Conservation (phyloP, 2,329 filamentous ascomycete genomes). For the Leptographium galeiforme region DNA sequence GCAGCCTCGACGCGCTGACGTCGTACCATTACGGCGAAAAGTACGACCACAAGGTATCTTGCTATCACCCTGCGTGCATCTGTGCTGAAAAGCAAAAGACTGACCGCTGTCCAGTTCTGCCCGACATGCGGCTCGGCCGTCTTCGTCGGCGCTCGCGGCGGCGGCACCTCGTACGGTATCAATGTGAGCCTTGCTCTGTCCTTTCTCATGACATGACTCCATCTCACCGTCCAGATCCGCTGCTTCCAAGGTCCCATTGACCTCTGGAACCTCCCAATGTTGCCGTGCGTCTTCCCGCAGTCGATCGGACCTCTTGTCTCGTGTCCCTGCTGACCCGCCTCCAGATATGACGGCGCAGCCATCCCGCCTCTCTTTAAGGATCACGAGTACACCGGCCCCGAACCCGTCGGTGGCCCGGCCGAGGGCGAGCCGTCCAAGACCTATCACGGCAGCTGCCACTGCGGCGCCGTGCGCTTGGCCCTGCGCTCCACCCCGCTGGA, state of each 20-base stretch:
- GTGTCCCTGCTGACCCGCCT: not conserved
- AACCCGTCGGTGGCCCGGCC: constrained; percentile 22
- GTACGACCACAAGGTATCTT: constrained; percentile 26
- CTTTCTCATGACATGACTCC: too few species aligned
- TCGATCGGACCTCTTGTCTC: too few species aligned
- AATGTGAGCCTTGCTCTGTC: constrained; percentile 20
- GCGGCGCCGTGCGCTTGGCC: constrained; percentile 32
- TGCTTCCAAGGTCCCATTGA: constrained; percentile 28
- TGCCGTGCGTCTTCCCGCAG: constrained; percentile 17
- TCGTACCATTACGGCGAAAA: constrained; percentile 29
- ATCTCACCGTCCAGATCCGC: constrained; percentile 19
- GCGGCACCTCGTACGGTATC: constrained; percentile 12
- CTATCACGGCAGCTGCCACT: constrained; percentile 40
- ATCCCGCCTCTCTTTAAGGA: constrained; percentile 20
- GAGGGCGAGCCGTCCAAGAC: constrained; percentile 22
- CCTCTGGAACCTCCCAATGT: constrained; percentile 26
- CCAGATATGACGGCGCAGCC: constrained; percentile 25
- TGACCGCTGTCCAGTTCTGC: constrained; percentile 30
- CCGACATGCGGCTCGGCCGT: constrained; percentile 33
- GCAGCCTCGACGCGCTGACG: constrained; percentile 24
- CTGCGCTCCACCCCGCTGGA: constrained; percentile 26
- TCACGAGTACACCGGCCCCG: constrained; percentile 24
- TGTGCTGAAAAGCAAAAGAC: not conserved
- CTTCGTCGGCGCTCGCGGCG: constrained; percentile 16
- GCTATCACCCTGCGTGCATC: not conserved